A percentile compares a stretch with the other conserved stretches of the same genome.
phyloP scores from a whole-genome alignment of 2,329 filamentous ascomycete genomes.

The Hortaea werneckii region DNA sequence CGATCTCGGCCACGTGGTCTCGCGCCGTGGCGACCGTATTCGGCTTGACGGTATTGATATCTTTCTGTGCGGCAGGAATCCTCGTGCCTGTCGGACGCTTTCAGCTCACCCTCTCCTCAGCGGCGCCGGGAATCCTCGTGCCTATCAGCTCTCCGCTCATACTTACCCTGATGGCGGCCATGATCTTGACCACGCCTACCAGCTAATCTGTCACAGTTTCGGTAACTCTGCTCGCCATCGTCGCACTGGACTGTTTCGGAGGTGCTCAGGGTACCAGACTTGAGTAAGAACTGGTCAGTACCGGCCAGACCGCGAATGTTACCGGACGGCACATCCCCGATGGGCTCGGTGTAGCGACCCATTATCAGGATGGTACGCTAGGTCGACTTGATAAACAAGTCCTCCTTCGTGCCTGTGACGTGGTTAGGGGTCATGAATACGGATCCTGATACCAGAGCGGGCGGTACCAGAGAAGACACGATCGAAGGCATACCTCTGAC shows the following conservation, averaged over 20 bases:
- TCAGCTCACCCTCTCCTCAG: too few species aligned
- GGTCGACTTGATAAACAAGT: constrained; percentile 98
- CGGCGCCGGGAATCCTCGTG: too few species aligned
- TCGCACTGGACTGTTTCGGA: constrained; percentile 71
- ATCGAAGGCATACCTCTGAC: constrained; percentile 73
- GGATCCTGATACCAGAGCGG: constrained; percentile 96
- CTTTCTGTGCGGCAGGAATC: too few species aligned
- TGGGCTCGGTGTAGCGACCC: constrained; percentile 97
- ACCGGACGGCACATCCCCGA: constrained; percentile 96
- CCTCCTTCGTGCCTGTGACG: constrained; percentile 93
- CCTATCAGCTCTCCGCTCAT: too few species aligned
- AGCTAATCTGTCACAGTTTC: too few species aligned
- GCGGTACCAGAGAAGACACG: constrained; percentile 99
- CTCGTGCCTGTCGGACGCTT: too few species aligned
- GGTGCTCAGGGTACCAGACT: constrained; percentile 98
- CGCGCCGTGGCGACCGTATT: too few species aligned
- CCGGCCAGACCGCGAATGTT: constrained; percentile 99
- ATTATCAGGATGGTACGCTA: constrained; percentile 99
- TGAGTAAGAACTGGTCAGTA: constrained; percentile 99
- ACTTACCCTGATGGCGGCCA: too few species aligned
- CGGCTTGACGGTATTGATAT: too few species aligned
- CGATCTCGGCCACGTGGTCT: too few species aligned
- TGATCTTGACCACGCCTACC: too few species aligned
- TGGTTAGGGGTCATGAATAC: constrained; percentile 99
- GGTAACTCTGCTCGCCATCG: too few species aligned